Evolutionary conservation across 805 yeast species (phyloP), one percentile per base, ranked within the genome.

Genomic region (Candida jianshihensis): DNA sequence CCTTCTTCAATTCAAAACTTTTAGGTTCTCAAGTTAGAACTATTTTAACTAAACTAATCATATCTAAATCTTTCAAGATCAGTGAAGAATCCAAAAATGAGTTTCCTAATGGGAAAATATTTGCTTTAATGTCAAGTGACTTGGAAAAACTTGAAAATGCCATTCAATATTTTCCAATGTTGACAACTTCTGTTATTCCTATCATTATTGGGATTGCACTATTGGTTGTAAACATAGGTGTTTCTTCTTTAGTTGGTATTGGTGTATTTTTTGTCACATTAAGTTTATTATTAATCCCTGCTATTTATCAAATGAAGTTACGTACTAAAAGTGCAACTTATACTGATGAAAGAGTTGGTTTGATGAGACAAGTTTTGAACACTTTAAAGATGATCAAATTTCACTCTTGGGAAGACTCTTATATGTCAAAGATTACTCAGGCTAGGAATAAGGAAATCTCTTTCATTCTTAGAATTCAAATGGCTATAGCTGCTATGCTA

Each of bases 341-440:
- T n/a, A 81, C 86, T 16, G 89, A 81, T 54, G 47, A 59, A 17
- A 68, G 90, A 45, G 77, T 81, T 14, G 59, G 63, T 36, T 61
- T 63, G 45, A 68, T 75, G 37, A 73, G 76, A 45, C 83, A 78
- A 50, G 68, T 76, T 14, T 57, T 78, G 41, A 68, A 64, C 41
- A 68, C 74, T 47, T 66, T 78, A 54, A 76, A 73, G 43, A 68
- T 79, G 52, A 78, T 84, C 59, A 84, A 84, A 60, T 81, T 68
- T 56, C 84, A 84, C 54, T 78, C 88, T 3, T 84, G 94, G 94
- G 94, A 85, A 59, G 64, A 65, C 13, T 81, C 94, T 2, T 85
- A 81, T 53, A 61, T 63, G 30, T 54, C 66, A 13, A 56, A 67
- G 35, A 67, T 84, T 27, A 48, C 71, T 4, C 63, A 63, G 5